A percentile compares a stretch with the other conserved stretches of the same genome.
Evolutionary conservation across 768 basidiomycete genomes (phyloP).

Genomic region (Lanmaoa rubissima): DNA sequence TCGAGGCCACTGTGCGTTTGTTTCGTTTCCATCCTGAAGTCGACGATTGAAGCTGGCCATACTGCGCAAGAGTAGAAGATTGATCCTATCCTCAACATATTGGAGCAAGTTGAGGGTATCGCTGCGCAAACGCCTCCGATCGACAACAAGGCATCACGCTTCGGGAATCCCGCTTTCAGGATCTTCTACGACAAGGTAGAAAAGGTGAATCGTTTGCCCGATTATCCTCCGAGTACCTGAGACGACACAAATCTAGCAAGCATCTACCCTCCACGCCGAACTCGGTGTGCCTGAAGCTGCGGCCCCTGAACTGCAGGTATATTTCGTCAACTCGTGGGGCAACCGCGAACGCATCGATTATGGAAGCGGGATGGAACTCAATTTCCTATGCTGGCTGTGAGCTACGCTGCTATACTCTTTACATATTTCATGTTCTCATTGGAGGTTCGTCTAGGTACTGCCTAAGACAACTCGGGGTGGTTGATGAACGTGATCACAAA

Average conservation of each 20-base stretch:
- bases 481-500: slow-evolving; percentile 62
- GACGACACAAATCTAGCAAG: slow-evolving; percentile 37
- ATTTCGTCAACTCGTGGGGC: slow-evolving; percentile 90
- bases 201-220: slow-evolving; percentile 44
- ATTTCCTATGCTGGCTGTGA: slow-evolving; percentile 96
- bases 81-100: slow-evolving; percentile 54
- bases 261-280: slow-evolving; percentile 58
- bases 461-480: slow-evolving; percentile 65
- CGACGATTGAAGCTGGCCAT: neutral
- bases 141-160: slow-evolving; percentile 86
- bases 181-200: slow-evolving; percentile 83
- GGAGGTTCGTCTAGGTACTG: slow-evolving; percentile 61
- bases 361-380: slow-evolving; percentile 99
- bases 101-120: slow-evolving; percentile 65
- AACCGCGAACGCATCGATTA: slow-evolving; percentile 92
- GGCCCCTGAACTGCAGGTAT: slow-evolving; percentile 68
- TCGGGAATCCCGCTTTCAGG: slow-evolving; percentile 96
- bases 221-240: neutral
- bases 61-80: slow-evolving; percentile 51
- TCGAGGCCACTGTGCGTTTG: slow-evolving; percentile 57
- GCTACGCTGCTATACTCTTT: slow-evolving; percentile 26
- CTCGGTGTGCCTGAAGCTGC: slow-evolving; percentile 57
- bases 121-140: slow-evolving; percentile 78
- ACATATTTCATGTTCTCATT: neutral
- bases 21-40: neutral